Conservation (phyloP, 805 yeast genomes). For the Lipomyces oligophaga region DNA sequence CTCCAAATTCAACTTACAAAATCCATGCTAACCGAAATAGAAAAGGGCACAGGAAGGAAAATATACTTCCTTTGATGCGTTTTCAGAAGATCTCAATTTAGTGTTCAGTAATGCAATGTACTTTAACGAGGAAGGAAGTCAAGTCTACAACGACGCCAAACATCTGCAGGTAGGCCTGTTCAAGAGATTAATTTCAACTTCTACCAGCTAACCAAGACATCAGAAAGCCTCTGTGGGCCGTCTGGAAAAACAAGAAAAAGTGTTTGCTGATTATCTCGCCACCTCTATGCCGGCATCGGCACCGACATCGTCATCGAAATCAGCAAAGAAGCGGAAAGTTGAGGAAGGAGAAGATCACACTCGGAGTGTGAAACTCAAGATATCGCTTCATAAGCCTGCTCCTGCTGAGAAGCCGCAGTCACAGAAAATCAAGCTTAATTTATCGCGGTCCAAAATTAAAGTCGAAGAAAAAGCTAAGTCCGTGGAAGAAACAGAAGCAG, state of each 20-base stretch:
- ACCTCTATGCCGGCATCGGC: background rate
- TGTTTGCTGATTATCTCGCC: slow-evolving; percentile 1
- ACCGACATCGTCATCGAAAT: slow-evolving; percentile 5
- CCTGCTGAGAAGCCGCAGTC: slow-evolving; percentile 9
- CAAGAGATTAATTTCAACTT: background rate
- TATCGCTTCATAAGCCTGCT: slow-evolving; percentile 18
- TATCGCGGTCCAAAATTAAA: no score
- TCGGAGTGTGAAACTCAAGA: slow-evolving; percentile 24
- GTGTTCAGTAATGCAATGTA: slow-evolving; percentile 76
- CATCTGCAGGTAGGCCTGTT: slow-evolving; percentile 49
- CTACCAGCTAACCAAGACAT: slow-evolving; percentile 35
- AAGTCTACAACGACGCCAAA: slow-evolving; percentile 67
- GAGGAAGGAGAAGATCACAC: slow-evolving; percentile 15
- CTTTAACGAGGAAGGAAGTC: slow-evolving; percentile 71
- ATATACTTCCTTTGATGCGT: slow-evolving; percentile 54
- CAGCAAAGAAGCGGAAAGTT: slow-evolving; percentile 22
- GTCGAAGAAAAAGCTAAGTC: no score
- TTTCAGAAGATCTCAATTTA: slow-evolving; percentile 54
- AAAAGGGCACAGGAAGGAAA: slow-evolving; percentile 43
- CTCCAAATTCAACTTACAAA: background rate
- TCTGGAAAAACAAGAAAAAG: slow-evolving; percentile 9
- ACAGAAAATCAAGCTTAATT: slow-evolving; percentile 27
- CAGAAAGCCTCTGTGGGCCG: slow-evolving; percentile 11
- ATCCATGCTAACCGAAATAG: background rate
- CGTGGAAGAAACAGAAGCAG: slow-evolving; percentile 11